Conservation (phyloP, 257 asterid genomes). For the Perilla frutescens region DNA sequence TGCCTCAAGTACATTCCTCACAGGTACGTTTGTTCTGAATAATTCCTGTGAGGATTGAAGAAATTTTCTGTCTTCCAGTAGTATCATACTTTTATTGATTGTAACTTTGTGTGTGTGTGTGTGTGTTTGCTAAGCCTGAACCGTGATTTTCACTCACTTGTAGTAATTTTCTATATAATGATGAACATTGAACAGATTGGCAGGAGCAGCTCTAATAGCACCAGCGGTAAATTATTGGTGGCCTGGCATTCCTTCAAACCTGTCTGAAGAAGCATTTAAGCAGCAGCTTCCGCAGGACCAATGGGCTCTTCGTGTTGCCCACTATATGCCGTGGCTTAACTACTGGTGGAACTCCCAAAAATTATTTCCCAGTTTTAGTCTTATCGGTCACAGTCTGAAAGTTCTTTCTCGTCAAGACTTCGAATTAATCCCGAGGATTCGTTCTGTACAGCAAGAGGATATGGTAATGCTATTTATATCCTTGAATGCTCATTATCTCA, state of each 20-base stretch:
- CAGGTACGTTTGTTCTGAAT: conserved; percentile 45
- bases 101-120: not conserved
- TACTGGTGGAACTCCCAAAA: conserved; percentile 86
- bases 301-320: conserved; percentile 76
- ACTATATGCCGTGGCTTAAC: conserved; percentile 69
- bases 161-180: conserved; percentile 7
- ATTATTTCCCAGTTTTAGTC: conserved; percentile 52
- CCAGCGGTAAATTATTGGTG: conserved; percentile 81
- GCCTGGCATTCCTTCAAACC: conserved; percentile 66
- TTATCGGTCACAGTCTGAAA: conserved; percentile 39
- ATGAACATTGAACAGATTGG: conserved; percentile 66
- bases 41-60: not conserved
- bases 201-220: conserved; percentile 72
- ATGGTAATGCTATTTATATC: conserved; percentile 33
- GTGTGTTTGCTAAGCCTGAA: not conserved
- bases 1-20: conserved; percentile 91
- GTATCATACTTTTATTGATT: not conserved
- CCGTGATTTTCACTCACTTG: not conserved
- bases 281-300: conserved; percentile 58
- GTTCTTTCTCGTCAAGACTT: conserved; percentile 57
- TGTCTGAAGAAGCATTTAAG: conserved; percentile 51
- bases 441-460: conserved; percentile 32
- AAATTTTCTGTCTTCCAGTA: not conserved
- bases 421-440: conserved; percentile 48
- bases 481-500: not conserved